Evolutionary conservation across 73 alveolate species (phyloP).

Genomic region (Blepharisma japonicum): DNA sequence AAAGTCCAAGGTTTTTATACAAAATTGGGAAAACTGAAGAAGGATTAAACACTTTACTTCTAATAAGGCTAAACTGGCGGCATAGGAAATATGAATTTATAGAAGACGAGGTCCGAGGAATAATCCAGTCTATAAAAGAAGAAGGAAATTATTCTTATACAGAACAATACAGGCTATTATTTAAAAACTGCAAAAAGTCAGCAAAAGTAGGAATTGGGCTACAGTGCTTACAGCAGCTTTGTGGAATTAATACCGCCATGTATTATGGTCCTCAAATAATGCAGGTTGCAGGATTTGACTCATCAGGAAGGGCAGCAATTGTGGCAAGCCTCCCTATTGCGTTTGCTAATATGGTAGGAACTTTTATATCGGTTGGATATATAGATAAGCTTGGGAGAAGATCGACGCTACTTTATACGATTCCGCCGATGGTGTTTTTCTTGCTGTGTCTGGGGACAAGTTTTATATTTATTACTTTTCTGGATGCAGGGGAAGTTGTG

Average conservation of each 20-base stretch:
- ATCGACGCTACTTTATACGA: conserved; percentile 35
- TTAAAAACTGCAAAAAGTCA: conserved; percentile 30
- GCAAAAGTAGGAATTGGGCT: conserved; percentile 36
- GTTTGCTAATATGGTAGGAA: conserved; percentile 44
- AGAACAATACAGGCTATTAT: neutral
- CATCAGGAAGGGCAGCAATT: neutral
- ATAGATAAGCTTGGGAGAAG: conserved; percentile 55
- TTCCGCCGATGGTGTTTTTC: conserved; percentile 28
- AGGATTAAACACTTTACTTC: neutral
- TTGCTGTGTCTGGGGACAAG: neutral
- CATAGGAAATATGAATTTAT: too few relatives aligned
- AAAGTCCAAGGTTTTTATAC: conserved; percentile 42
- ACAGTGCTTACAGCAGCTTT: conserved; percentile 40
- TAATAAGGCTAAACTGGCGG: neutral
- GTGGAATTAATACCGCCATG: conserved; percentile 62
- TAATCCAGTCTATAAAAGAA: neutral
- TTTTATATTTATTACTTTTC: neutral
- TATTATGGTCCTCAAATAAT: conserved; percentile 54
- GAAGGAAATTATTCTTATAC: conserved; percentile 29
- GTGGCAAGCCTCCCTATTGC: conserved; percentile 45
- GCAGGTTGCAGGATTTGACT: conserved; percentile 44
- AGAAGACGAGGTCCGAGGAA: neutral
- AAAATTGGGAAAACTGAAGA: conserved; percentile 34
- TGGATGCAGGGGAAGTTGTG: conserved; percentile 1
- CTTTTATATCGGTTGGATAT: conserved; percentile 34